Evolutionary conservation across 2,329 filamentous ascomycete species (phyloP).

Genomic region (Claviceps cyperi): DNA sequence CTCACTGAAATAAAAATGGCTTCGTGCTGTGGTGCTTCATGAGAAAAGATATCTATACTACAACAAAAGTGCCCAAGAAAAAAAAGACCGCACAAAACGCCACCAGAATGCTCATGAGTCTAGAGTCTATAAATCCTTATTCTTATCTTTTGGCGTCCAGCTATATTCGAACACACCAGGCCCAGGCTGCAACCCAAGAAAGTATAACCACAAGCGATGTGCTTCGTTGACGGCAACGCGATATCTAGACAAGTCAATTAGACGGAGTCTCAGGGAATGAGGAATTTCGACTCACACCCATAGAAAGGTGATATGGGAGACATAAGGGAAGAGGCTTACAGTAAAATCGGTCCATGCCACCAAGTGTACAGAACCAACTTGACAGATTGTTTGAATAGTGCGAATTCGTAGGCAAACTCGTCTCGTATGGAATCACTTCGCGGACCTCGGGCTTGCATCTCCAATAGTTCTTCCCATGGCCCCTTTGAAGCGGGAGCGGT

Average conservation of each 20-base stretch:
- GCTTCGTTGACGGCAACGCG: neutral
- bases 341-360: conserved; percentile 48
- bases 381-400: conserved; percentile 45
- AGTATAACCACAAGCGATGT: conserved; percentile 4
- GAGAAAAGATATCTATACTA: too few species aligned
- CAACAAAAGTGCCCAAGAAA: too few species aligned
- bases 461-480: conserved; percentile 1
- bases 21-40: too few species aligned
- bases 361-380: conserved; percentile 57
- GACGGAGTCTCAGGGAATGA: too few species aligned
- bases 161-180: conserved; percentile 4
- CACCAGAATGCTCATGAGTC: neutral
- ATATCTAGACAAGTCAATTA: neutral
- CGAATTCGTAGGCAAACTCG: conserved; percentile 47
- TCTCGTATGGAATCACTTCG: conserved; percentile 30
- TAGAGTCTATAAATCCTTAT: conserved; percentile 1
- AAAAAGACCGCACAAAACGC: neutral
- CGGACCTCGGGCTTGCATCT: conserved; percentile 17
- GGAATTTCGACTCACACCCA: too few species aligned
- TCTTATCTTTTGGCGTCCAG: conserved; percentile 6
- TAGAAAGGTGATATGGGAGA: neutral
- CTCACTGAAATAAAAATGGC: too few species aligned
- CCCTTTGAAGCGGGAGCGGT: neutral
- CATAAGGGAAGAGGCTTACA: conserved; percentile 48
- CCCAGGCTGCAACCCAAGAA: conserved; percentile 5